Base-by-base conservation (phyloP, 1,139 yeast genomes). In the Suhomyces guaymorum region DNA sequence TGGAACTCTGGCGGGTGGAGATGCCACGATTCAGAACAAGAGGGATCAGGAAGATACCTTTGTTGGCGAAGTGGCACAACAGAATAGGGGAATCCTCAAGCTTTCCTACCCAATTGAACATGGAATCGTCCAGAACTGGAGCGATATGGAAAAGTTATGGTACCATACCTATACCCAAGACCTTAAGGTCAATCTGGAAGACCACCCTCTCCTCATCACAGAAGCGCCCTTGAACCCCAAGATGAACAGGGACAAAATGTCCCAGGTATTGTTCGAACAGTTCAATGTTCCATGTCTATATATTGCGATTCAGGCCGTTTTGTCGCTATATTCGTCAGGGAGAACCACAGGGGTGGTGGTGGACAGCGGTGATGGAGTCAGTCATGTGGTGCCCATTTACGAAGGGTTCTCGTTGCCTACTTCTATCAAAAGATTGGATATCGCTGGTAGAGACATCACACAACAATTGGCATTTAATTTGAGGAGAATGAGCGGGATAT, bases 341-440 rank as follows among this genome's bases (percentile, higher is more conserved):
- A 66, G 89, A 47, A 90, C 97, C 3, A 89, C 96, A 0, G 97
- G 97, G 1, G 76, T 87, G 25, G 95, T 88, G 8, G 58, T 90
- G 10, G 97, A 90, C 55, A 77, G 85, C 24, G 97, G 97, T 4
- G 97, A 90, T 55, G 97, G 97, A 3, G 95, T 88, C 15, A 77
- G 85, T 28, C 92, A 86, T 54, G 73, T 87, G 7, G 95, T 88
- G 1, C 96, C 97, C 0, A 88, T 92, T 0, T 90, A 76, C 57
- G 92, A 88, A 41, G 97, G 97, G 4, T 89, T 87, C 57, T 71
- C 92, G 6, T 58, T 90, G 17, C 81, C 90, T 0, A 71, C 82
- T 2, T 80, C 94, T 2, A 78, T 87, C 12, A 77, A 78, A 54
- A 63, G 97, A 39, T 71, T 84, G 48, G 95, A 89, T 54, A 61